A percentile compares a stretch with the other conserved stretches of the same genome.
Evolutionary conservation across 768 basidiomycete species (phyloP).

Genomic region (Auricularia sp.): DNA sequence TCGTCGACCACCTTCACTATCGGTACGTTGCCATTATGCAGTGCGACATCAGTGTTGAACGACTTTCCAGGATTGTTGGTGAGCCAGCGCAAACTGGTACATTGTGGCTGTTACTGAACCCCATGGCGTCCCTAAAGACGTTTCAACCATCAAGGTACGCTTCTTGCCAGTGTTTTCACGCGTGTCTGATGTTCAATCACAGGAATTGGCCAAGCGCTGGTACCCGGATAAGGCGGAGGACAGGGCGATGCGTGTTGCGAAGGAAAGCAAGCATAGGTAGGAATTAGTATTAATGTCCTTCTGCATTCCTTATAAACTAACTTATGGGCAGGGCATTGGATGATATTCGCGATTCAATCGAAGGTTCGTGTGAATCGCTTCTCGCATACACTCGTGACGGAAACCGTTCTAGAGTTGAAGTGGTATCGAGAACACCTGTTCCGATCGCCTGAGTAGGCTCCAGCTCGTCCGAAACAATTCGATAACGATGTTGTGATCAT

Average conservation of each 20-base stretch:
- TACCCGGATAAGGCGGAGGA: background rate
- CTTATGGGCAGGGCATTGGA: background rate
- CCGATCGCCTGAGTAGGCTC: background rate
- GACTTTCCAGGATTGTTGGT: conserved; percentile 53
- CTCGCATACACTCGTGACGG: background rate
- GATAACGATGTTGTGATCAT: background rate
- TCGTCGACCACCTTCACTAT: conserved; percentile 74
- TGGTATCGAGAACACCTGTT: background rate
- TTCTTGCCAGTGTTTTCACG: no score
- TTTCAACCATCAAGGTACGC: conserved; percentile 30
- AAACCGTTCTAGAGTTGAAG: background rate
- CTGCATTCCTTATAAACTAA: background rate
- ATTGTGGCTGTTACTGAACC: background rate
- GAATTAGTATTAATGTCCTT: background rate
- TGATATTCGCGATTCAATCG: background rate
- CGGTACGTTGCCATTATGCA: conserved; percentile 33
- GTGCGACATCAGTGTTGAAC: conserved; percentile 7
- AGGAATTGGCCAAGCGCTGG: conserved; percentile 26
- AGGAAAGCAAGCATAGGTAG: background rate
- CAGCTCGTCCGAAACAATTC: background rate
- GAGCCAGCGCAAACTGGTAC: conserved; percentile 18
- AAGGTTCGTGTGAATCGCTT: background rate
- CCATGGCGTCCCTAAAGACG: conserved; percentile 36
- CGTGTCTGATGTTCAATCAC: conserved; percentile 37
- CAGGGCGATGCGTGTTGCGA: background rate